Evolutionary conservation across 2,329 filamentous ascomycete genomes (phyloP), one percentile per base, ranked within the genome.

Genomic region (Sporothrix dimorphospora): DNA sequence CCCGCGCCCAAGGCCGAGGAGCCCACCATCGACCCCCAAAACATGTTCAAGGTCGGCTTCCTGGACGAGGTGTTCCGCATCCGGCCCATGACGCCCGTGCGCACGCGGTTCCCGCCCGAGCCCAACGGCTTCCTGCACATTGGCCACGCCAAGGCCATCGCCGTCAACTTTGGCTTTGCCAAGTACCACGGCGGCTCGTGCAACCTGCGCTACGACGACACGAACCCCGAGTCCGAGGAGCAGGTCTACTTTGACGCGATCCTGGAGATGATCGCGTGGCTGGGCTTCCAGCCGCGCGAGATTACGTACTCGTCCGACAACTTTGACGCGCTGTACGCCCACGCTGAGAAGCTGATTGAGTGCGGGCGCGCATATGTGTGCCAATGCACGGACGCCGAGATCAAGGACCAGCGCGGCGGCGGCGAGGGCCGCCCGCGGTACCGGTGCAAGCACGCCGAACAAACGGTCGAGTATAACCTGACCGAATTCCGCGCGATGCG

Each of bases 161-260:
- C 94, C 0, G 90, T 98, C 81, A 98, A 98, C 82, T 98, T 98
- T 82, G 95, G 95, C 7, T 98, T 98, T 80, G 95, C 96, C 16
- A 89, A 88, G 78, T 90, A 91, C 78, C 92, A 97, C 79, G 92
- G 91, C 47, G 95, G 95, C 68, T 21, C 14, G 45, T 70, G 68
- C 8, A 86, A 73, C 53, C 73, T 76, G 24, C 75, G 74, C 21
- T 77, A 73, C 70, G 96, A 98, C 80, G 96, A 98, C 78, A 98
- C 96, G 16, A 98, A 98, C 80, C 96, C 96, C 1, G 93, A 94
- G 75, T 93, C 92, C 65, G 96, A 98, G 81, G 92, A 98, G 80
- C 93, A 97, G 81, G 87, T 91, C 72, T 98, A 94, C 81, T 97
- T 97, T 79, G 88, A 87, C 12, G 92, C 93, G n/a, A 98, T 98